Conservation (phyloP, 2,329 filamentous ascomycete species). For the Cercospora sesami region DNA sequence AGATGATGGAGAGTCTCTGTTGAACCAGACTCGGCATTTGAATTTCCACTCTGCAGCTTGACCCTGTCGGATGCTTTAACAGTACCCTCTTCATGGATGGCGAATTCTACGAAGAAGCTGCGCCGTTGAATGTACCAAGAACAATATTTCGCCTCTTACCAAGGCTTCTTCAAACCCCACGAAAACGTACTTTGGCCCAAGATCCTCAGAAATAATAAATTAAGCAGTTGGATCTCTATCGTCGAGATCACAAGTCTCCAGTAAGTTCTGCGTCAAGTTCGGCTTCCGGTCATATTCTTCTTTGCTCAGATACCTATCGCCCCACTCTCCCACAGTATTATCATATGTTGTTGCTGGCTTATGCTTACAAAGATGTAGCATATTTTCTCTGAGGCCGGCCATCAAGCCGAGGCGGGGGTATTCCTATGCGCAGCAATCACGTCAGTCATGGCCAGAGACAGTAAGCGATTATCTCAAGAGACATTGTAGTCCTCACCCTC, state of each 20-base stretch:
- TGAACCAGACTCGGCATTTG: not conserved
- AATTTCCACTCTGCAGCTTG: not conserved
- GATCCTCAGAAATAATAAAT: not conserved
- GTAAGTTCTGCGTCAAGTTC: constrained; percentile 31
- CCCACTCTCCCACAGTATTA: constrained; percentile 41
- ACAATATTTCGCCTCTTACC: not conserved
- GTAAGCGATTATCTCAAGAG: too few species aligned
- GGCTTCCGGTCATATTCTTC: constrained; percentile 41
- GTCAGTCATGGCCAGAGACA: not conserved
- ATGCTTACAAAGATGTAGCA: constrained; percentile 44
- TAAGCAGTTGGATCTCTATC: constrained; percentile 21
- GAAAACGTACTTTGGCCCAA: too few species aligned
- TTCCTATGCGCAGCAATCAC: constrained; percentile 8
- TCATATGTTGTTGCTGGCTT: constrained; percentile 46
- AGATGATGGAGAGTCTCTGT: not conserved
- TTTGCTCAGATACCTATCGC: constrained; percentile 38
- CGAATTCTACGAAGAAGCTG: not conserved
- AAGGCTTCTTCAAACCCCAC: not conserved
- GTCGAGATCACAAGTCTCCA: constrained; percentile 28
- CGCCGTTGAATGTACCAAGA: not conserved
- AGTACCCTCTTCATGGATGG: not conserved
- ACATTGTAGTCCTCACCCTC: constrained; percentile 10
- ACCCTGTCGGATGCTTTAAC: not conserved
- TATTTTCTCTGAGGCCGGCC: constrained; percentile 41
- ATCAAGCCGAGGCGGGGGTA: constrained; percentile 43